These are phyloP conservation scores for Oryza meyeriana DNA, from an alignment of 176 grass and related monocot species.

Conservation along the genomic window DNA sequence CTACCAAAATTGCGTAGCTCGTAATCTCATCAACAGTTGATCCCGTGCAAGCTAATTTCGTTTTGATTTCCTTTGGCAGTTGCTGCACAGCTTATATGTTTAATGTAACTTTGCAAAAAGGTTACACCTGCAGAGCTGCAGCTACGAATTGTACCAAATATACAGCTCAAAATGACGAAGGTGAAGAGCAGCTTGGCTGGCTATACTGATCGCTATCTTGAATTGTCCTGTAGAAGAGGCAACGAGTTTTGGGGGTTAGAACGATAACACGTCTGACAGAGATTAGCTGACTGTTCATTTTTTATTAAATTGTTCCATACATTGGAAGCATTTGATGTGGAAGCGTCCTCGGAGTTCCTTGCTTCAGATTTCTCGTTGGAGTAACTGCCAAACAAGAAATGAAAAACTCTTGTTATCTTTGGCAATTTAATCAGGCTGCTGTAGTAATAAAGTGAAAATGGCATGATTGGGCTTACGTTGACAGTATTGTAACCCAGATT, in stretches of 20 bases:
- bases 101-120: constrained; percentile 16
- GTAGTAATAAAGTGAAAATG: background rate
- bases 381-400: constrained; percentile 47
- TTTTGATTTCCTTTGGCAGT: background rate
- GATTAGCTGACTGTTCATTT: background rate
- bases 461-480: constrained; percentile 54
- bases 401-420: background rate
- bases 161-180: background rate
- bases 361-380: constrained; percentile 98
- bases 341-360: constrained; percentile 51
- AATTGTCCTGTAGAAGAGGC: constrained; percentile 17
- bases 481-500: constrained; percentile 94
- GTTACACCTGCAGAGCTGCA: constrained; percentile 25
- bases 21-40: background rate
- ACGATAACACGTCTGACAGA: background rate
- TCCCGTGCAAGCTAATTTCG: background rate
- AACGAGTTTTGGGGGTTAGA: background rate
- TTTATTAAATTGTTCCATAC: constrained; percentile 4
- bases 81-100: constrained; percentile 18
- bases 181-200: background rate
- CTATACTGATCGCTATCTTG: constrained; percentile 2
- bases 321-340: constrained; percentile 4
- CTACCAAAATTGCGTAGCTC: background rate
- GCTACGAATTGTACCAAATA: constrained; percentile 34
- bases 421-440: background rate